Conservation (phyloP, 208 protist genomes). For the Novymonas esmeraldas region DNA sequence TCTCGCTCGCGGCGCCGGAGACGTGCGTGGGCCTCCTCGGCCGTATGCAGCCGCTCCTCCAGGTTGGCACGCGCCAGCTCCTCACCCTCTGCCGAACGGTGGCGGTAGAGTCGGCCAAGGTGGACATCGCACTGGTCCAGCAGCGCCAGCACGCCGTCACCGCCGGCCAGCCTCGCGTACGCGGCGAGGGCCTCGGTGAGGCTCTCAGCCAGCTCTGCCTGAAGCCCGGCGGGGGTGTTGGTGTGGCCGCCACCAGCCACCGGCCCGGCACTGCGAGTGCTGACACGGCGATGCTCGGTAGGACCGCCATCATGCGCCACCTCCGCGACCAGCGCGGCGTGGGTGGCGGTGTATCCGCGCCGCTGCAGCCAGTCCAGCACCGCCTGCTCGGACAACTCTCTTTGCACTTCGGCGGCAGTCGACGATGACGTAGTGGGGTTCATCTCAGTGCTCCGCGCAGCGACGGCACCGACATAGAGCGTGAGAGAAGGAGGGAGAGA, state of each 20-base stretch:
- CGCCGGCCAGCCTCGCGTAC: conserved; percentile 10
- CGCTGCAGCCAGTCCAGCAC: conserved; percentile 17
- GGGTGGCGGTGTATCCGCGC: conserved; percentile 2
- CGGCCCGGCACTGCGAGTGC: neutral
- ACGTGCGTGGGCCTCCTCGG: conserved; percentile 15
- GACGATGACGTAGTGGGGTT: neutral
- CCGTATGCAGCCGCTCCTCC: conserved; percentile 5
- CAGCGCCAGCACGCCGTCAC: conserved; percentile 12
- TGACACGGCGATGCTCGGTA: neutral
- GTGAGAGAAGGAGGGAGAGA: too few relatives aligned
- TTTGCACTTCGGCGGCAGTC: neutral
- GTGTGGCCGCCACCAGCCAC: neutral
- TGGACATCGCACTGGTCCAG: conserved; percentile 20
- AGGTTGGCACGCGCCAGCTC: neutral
- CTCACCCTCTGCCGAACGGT: neutral
- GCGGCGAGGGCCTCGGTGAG: conserved; percentile 22
- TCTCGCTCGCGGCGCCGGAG: conserved; percentile 26
- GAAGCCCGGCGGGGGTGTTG: neutral
- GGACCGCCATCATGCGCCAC: neutral
- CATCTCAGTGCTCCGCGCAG: neutral
- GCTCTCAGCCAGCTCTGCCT: conserved; percentile 9
- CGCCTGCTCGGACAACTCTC: conserved; percentile 10
- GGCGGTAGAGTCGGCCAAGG: conserved; percentile 2
- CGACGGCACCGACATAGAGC: too few relatives aligned
- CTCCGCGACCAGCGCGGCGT: conserved; percentile 2